Conservation (phyloP, 1,139 yeast genomes). For the Geotrichum candidum region DNA sequence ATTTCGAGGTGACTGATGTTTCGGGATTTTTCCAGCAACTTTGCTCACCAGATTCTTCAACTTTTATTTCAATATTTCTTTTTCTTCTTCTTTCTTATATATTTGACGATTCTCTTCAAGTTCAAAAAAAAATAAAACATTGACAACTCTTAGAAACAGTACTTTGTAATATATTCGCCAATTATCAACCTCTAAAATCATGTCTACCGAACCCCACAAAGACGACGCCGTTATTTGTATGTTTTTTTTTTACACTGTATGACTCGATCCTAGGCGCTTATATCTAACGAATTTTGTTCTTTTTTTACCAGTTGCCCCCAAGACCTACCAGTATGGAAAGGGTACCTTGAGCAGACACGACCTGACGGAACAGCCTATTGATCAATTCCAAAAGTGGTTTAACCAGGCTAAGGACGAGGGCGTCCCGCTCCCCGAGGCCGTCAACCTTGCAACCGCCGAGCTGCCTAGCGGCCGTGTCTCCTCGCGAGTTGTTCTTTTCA, state of each 20-base stretch:
- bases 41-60: neutral
- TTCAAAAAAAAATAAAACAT: neutral
- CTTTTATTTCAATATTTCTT: neutral
- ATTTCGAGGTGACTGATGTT: neutral
- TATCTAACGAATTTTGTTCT: neutral
- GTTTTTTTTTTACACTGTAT: neutral
- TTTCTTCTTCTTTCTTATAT: neutral
- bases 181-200: neutral
- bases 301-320: conserved; percentile 55
- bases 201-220: conserved; percentile 10
- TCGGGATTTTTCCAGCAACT: neutral
- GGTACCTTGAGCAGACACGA: conserved; percentile 52
- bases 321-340: conserved; percentile 82
- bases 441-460: conserved; percentile 76
- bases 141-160: neutral
- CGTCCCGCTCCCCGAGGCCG: conserved; percentile 69
- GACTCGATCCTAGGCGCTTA: neutral
- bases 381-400: conserved; percentile 81
- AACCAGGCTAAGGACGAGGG: conserved; percentile 58
- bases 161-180: neutral
- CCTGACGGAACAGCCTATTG: conserved; percentile 56
- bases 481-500: conserved; percentile 74
- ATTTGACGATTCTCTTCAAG: neutral
- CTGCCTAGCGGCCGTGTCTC: conserved; percentile 86
- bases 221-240: conserved; percentile 16